Conservation (phyloP, 163 green algal genomes). For the Scenedesmus sp. region DNA sequence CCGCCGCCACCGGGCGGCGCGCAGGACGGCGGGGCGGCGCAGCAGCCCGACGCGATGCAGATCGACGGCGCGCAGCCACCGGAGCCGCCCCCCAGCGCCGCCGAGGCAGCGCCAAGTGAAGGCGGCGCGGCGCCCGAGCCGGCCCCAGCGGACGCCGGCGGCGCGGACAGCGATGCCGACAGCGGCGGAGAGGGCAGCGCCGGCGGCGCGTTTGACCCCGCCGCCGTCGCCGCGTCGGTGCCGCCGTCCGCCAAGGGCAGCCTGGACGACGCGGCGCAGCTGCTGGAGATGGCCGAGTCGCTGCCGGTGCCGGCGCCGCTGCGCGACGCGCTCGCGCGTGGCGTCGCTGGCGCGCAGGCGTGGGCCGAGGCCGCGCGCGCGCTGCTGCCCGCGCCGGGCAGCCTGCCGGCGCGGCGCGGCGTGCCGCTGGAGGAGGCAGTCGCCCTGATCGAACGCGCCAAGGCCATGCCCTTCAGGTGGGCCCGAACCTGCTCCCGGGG, state of each 20-base stretch:
- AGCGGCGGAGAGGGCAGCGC: too few relatives aligned
- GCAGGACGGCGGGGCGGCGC: neutral
- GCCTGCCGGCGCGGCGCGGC: neutral
- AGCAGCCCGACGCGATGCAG: neutral
- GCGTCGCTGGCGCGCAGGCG: constrained; percentile 12
- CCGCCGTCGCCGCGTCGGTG: neutral
- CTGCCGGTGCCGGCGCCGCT: constrained; percentile 12
- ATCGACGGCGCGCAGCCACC: too few relatives aligned
- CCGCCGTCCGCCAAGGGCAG: constrained; percentile 28
- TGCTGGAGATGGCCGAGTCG: constrained; percentile 1
- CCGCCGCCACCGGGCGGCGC: neutral
- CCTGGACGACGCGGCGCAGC: constrained; percentile 20
- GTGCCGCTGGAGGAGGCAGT: neutral
- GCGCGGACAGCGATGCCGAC: too few relatives aligned
- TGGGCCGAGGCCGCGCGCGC: constrained; percentile 11
- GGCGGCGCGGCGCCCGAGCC: neutral
- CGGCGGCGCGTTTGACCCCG: too few relatives aligned
- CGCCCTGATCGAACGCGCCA: neutral
- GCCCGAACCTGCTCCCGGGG: too few relatives aligned
- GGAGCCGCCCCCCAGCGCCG: too few relatives aligned
- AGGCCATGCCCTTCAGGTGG: constrained; percentile 31
- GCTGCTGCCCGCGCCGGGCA: constrained; percentile 22
- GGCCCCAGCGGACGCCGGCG: neutral
- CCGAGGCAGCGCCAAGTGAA: too few relatives aligned
- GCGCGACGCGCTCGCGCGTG: neutral